phyloP scores from a whole-genome alignment of 345 rosid species.

The Arabis hirsuta region DNA sequence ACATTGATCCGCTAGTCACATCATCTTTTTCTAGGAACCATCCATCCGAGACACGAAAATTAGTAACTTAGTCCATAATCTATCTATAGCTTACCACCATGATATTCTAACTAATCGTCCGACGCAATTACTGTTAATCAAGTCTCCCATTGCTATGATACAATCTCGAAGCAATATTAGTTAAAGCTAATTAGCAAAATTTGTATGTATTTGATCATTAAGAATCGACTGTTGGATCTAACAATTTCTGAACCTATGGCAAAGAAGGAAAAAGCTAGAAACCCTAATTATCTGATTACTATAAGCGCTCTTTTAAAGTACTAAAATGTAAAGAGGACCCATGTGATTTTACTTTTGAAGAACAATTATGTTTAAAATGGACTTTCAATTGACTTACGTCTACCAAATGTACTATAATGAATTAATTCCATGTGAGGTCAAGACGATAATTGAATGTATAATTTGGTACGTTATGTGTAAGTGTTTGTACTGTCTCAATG shows the following conservation, averaged over 20 bases:
- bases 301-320: not conserved
- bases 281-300: not conserved
- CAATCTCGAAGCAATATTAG: not conserved
- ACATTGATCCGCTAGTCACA: constrained; percentile 20
- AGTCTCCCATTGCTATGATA: constrained; percentile 1
- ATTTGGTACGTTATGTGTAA: constrained; percentile 44
- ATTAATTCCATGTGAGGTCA: constrained; percentile 35
- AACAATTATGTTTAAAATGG: not conserved
- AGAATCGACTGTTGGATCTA: not conserved
- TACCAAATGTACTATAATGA: constrained; percentile 38
- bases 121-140: not conserved
- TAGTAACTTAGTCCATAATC: not conserved
- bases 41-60: not conserved
- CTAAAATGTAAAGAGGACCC: constrained; percentile 22
- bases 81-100: not conserved
- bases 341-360: not conserved
- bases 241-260: constrained; percentile 3
- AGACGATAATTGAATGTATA: constrained; percentile 40
- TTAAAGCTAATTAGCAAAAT: constrained; percentile 6
- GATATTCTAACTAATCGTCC: not conserved
- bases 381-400: constrained; percentile 33
- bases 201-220: constrained; percentile 12
- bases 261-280: not conserved
- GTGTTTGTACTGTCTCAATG: constrained; percentile 42
- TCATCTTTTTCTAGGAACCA: not conserved